Evolutionary conservation across 495 filamentous ascomycete species (phyloP), one percentile per base, ranked within the genome.

Genomic region (Friedmanniomyces endolithicus): DNA sequence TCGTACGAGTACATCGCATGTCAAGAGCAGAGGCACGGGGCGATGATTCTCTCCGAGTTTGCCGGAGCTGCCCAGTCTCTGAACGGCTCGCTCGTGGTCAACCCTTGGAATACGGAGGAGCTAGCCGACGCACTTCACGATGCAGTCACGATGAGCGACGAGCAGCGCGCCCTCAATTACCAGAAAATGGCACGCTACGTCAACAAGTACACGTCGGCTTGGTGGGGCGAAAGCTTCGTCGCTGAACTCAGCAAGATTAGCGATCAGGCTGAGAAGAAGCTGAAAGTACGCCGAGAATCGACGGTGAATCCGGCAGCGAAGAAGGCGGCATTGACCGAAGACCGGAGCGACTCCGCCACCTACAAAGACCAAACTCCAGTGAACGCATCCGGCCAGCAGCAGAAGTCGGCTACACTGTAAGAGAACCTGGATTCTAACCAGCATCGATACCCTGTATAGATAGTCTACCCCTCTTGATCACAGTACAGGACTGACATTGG

Each of bases 201-300:
- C 50, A 86, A 85, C 64, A 88, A 85, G 63, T 90, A 95, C 67
- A 96, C 90, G 0, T 84, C 81, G 78, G 86, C 90, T 11, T 96
- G 94, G 81, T 98, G 90, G 90, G 92, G 90, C n/a, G 78, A 90
- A 65, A 87, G 83, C 50, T 96, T 98, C 60, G 88, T 96, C 43
- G 78, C 75, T 22, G 90, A 96, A 68, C 73, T 98, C 59, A 86
- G 73, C 11, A 77, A 82, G 52, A 83, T 87, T 55, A 83, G 82
- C 14, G 73, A 76, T 53, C 68, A 74, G 50, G 69, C 74, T 6
- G 72, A 72, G 47, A 71, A 70, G 64, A 76, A 74, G 68, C 27
- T 65, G 35, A 48, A 50, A 53, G 58, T 57, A 12, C 48, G 55
- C 17, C 12, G 23, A n/a, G 50, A 58, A 23, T 46, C 48, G 25